Evolutionary conservation across 148 eudicot species (phyloP).

Genomic region (Beta vulgaris): DNA sequence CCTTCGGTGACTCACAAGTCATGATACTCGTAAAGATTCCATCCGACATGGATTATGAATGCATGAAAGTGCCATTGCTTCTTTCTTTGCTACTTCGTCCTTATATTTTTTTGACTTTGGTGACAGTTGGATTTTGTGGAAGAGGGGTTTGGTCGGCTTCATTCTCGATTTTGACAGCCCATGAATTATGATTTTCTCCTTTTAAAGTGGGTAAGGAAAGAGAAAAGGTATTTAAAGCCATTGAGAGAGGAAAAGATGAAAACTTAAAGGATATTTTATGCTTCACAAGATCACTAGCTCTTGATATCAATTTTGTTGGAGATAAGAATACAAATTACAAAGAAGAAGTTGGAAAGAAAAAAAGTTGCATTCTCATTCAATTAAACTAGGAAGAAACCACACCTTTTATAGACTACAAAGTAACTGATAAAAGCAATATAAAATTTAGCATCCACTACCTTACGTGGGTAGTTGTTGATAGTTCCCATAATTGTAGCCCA

Average conservation of each 20-base stretch:
- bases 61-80: background rate
- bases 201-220: background rate
- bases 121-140: background rate
- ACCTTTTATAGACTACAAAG: too few relatives aligned
- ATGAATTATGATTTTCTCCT: background rate
- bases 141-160: background rate
- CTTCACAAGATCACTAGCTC: background rate
- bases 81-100: background rate
- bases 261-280: background rate
- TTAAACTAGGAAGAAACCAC: background rate
- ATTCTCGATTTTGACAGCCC: background rate
- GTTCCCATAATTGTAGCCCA: too few relatives aligned
- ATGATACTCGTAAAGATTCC: background rate
- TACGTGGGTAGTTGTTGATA: too few relatives aligned
- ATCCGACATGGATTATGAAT: background rate
- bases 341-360: background rate
- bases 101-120: background rate
- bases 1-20: background rate
- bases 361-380: background rate
- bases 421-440: too few relatives aligned
- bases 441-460: too few relatives aligned
- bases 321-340: background rate
- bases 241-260: background rate
- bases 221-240: background rate
- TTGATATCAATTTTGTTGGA: too few relatives aligned